Percentiles rank a stretch among this genome's conserved stretches.
Evolutionary conservation across 2,329 filamentous ascomycete species (phyloP).

Genomic region (Penicillium sp.): DNA sequence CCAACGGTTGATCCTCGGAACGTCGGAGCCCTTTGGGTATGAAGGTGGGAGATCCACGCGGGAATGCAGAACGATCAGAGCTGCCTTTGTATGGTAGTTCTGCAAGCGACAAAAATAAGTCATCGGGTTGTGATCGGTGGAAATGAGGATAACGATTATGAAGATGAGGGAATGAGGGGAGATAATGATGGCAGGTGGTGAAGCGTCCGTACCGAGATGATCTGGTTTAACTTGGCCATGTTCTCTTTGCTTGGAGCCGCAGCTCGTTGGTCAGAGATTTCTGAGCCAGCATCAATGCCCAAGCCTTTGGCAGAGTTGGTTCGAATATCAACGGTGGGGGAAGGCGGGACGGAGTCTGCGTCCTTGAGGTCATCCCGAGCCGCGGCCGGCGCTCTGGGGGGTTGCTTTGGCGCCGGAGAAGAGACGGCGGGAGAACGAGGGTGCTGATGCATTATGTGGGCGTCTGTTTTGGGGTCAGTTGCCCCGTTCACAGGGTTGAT

Average conservation of each 20-base stretch:
- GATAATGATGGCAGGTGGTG: not conserved
- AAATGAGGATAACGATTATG: not conserved
- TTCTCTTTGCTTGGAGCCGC: conserved; percentile 66
- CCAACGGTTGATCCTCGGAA: conserved; percentile 80
- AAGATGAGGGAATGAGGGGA: too few relatives aligned
- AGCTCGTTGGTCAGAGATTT: conserved; percentile 44
- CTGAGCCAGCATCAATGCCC: conserved; percentile 55
- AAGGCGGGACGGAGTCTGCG: conserved; percentile 57
- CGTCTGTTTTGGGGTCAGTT: not conserved
- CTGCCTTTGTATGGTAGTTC: conserved; percentile 92
- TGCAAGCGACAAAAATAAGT: conserved; percentile 43
- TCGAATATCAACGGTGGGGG: conserved; percentile 57
- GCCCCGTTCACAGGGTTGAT: not conserved
- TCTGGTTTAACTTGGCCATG: conserved; percentile 83
- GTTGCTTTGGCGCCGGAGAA: conserved; percentile 72
- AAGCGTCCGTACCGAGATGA: conserved; percentile 73
- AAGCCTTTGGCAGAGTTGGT: conserved; percentile 55
- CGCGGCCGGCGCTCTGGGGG: conserved; percentile 69
- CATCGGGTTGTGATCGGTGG: not conserved
- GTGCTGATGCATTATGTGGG: conserved; percentile 81
- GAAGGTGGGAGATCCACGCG: conserved; percentile 70
- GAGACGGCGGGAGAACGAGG: conserved; percentile 69
- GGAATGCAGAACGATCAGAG: conserved; percentile 80
- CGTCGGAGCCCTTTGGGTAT: conserved; percentile 60
- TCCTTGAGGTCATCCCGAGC: conserved; percentile 77